Evolutionary conservation across 768 basidiomycete genomes (phyloP).

Genomic region (Boletales sp.): DNA sequence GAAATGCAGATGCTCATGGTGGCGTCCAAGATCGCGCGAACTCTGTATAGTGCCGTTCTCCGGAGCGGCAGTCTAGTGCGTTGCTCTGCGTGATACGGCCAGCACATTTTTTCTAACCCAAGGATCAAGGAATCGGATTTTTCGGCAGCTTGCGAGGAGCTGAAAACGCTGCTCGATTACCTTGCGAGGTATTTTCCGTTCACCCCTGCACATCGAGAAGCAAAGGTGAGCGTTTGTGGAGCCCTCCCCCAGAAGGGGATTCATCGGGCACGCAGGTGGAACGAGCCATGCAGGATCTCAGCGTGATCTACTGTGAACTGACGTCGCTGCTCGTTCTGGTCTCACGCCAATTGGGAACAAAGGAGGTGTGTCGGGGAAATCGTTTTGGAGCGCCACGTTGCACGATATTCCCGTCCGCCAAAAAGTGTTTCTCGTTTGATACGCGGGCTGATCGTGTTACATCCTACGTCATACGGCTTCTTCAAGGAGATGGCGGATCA

Average conservation of each 20-base stretch:
- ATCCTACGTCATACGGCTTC: constrained; percentile 56
- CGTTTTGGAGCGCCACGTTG: constrained; percentile 5
- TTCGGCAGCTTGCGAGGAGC: constrained; percentile 39
- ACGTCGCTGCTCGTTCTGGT: constrained; percentile 57
- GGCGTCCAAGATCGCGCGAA: constrained; percentile 53
- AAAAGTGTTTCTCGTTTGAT: constrained; percentile 20
- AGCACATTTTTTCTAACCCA: constrained; percentile 1
- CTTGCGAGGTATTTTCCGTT: constrained; percentile 89
- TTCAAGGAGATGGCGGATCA: constrained; percentile 47
- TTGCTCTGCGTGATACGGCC: not conserved
- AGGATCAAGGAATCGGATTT: constrained; percentile 25
- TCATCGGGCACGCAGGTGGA: constrained; percentile 46
- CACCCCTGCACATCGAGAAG: constrained; percentile 47
- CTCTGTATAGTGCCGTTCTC: constrained; percentile 57
- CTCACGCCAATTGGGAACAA: constrained; percentile 13
- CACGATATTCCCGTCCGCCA: constrained; percentile 18
- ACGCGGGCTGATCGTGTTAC: constrained; percentile 51
- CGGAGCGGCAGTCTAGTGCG: constrained; percentile 39
- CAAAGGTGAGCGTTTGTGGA: constrained; percentile 40
- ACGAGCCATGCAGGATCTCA: constrained; percentile 65
- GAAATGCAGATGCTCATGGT: constrained; percentile 60
- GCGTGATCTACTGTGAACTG: constrained; percentile 76
- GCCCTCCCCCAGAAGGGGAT: not conserved
- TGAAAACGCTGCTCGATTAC: constrained; percentile 61
- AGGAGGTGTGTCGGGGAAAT: constrained; percentile 5